These are phyloP conservation scores for Logfia minima DNA, from an alignment of 129 eudicot genomes.

Conservation along the genomic window DNA sequence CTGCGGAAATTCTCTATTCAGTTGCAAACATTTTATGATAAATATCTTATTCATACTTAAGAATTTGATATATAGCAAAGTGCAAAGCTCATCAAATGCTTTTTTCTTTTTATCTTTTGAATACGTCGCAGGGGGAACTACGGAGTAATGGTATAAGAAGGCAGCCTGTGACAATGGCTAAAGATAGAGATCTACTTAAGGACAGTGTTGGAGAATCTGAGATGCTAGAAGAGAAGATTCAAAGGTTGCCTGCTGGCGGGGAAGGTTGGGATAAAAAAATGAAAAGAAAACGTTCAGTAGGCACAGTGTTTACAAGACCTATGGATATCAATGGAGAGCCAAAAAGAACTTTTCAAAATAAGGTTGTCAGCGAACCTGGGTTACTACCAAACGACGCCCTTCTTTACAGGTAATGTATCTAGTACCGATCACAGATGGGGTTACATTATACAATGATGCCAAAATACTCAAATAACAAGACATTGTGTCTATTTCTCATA, in stretches of 20 bases:
- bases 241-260: slow-evolving; percentile 77
- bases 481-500: too few species aligned
- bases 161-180: slow-evolving; percentile 53
- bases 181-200: slow-evolving; percentile 62
- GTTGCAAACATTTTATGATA: not conserved
- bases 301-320: slow-evolving; percentile 57
- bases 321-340: slow-evolving; percentile 59
- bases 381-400: slow-evolving; percentile 50
- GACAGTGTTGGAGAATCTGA: slow-evolving; percentile 64
- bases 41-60: slow-evolving; percentile 9
- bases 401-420: slow-evolving; percentile 53
- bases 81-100: slow-evolving; percentile 15
- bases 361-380: slow-evolving; percentile 53
- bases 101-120: not conserved
- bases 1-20: not conserved
- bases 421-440: slow-evolving; percentile 6
- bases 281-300: slow-evolving; percentile 87
- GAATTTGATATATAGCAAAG: slow-evolving; percentile 19
- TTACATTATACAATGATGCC: slow-evolving; percentile 2
- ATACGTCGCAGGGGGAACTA: slow-evolving; percentile 55
- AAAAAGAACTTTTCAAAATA: slow-evolving; percentile 55
- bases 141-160: slow-evolving; percentile 54
- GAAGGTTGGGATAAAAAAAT: slow-evolving; percentile 94
- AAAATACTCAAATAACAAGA: slow-evolving; percentile 8
- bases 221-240: slow-evolving; percentile 65